Base-by-base conservation (phyloP, 2,329 filamentous ascomycete genomes). In the Biscogniauxia marginata region DNA sequence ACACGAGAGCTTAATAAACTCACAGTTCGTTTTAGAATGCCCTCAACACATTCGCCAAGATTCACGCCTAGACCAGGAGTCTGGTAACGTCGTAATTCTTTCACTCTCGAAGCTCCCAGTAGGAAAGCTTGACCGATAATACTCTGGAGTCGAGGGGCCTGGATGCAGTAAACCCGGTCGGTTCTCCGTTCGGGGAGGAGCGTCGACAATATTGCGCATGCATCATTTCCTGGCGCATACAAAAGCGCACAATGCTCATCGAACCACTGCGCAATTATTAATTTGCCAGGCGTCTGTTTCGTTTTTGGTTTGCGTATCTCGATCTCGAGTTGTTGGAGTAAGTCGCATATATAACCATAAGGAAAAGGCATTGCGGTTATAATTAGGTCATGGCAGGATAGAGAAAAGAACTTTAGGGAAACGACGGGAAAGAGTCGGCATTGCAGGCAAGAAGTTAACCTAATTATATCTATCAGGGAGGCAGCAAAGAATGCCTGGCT, bases 111-210 rank as follows among this genome's bases (percentile, higher is more conserved):
- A 3, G 76, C 73, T 1, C 88, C 85, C 21, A 96, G 78, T 4
- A 80, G 72, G n/a, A 93, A 77, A 19, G 84, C 83, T 25, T 86
- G 82, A 3, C 80, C 83, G 16, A 96, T 79, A n/a, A 90, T 82
- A 51, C 80, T 84, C 54, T 86, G 83, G 0, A 96, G 77, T 0
- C 76, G 79, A 7, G 74, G 68, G 5, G 83, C 76, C 66, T 90
- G 84, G 1, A 96, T 77, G 39, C 79, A 82, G 69, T 93, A 96
- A 1, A 93, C 89, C 23, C 91, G 83, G 67, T 96, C 91, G 2
- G 85, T 86, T 52, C 91, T 81, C 61, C 82, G 86, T 60, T 92
- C 87, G 0, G 92, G 91, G 0, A 96, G 81, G 0, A 97, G 73
- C 2, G 87, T 86, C 1, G 89, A 93, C 0, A 96, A 76, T 1